Evolutionary conservation across 2,329 filamentous ascomycete species (phyloP), one percentile per base, ranked within the genome.

Genomic region (Trichoderma koningiopsis): DNA sequence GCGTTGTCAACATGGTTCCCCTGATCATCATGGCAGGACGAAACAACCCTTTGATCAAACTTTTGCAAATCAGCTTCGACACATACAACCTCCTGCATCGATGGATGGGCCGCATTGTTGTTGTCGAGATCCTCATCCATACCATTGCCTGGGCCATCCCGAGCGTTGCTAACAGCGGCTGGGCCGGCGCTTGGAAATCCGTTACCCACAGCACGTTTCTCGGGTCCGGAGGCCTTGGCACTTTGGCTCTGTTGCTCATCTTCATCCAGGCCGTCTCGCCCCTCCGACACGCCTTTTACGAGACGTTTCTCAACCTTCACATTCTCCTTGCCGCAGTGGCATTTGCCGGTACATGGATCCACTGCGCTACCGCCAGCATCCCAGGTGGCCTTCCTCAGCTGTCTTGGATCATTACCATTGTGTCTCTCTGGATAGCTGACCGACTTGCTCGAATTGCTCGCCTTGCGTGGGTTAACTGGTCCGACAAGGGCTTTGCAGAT

Each of bases 241-340:
- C 83, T 2, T 78, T 87, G 60, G 85, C 87, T 47, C 87, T 97
- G 77, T 74, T 87, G 52, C 77, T 92, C 56, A 83, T 98, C 57
- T 76, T 92, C 66, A 75, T 97, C 63, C 83, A 91, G 33, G 91
- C 93, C 11, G 83, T 92, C 66, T 95, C 93, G 2, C 91, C 94
- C 0, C 77, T 99, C 63, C 90, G 96, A 71, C 95, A 97, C 79
- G 94, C 94, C 49, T 97, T 97, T 78, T 99, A 99, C 82, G 96
- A 99, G 82, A 96, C 93, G 0, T 99, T 99, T 82, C 86, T 98
- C 74, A 93, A 92, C 77, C 81, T 91, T 35, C 96, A 98, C 81
- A 94, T 97, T 74, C 79, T 92, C 47, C 82, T 97, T 62, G 93
- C 90, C 49, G 79, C 91, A 43, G 77, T 92, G 66, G 83, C 85